Evolutionary conservation across 768 basidiomycete genomes (phyloP), one percentile per base, ranked within the genome.

Genomic region (Rhizopogon vesiculosus): DNA sequence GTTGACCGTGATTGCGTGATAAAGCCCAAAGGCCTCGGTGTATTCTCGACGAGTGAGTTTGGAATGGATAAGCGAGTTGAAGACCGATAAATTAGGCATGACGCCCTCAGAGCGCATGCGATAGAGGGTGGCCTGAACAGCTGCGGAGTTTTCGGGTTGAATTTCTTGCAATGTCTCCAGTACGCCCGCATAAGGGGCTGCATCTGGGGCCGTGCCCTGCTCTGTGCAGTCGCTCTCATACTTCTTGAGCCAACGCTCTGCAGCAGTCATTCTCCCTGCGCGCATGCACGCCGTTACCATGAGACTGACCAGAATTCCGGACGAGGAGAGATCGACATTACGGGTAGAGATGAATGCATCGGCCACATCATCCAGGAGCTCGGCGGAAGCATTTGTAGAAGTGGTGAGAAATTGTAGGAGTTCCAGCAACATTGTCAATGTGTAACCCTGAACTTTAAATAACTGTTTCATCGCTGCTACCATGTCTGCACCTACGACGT

Each of bases 41-140:
- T 72, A 65, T 5, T 69, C 68, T 12, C 64, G 54, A 1, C 63
- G 64, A 12, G 71, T 62, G 39, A 72, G 60, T 53, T 79, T 74
- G 15, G 68, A 66, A 6, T 73, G 67, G 13, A 84, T 74, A 57
- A 85, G 72, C 7, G 74, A 57, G 54, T 84, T 82, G 67, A 82
- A 76, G n/a, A 82, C 59, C 40, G 61, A 61, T 8, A 73, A 67
- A 51, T 78, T 70, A 0, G 76, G 74, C 2, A 63, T 42, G 12
- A 78, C 66, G 3, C 71, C 71, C 1, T 72, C 67, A 18, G 68
- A 62, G 46, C 64, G 61, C 74, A 81, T 78, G 44, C 70, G 65
- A 5, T 66, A 59, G 46, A 84, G 65, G 0, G 79, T 66, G 13
- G 62, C 66, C 51, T 72, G 60, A 43, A 76, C 62, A 1, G 71